Evolutionary conservation across 768 basidiomycete species (phyloP), one percentile per base, ranked within the genome.

Genomic region (Zangia roseola): DNA sequence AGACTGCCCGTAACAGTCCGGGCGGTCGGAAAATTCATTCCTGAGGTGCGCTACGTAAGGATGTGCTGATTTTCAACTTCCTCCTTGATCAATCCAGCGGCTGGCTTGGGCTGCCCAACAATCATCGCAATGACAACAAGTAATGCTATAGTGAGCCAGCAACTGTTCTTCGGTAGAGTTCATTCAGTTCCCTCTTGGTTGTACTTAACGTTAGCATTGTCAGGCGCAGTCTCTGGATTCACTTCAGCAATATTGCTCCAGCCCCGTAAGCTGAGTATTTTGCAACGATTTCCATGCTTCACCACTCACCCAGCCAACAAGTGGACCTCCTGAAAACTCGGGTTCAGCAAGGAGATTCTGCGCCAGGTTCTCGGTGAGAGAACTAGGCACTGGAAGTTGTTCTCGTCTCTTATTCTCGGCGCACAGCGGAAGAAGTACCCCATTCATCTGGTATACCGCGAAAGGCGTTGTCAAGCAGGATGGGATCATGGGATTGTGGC

Each of bases 261-360:
- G 59, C 90, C 90, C 46, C 82, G 88, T 90, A 57, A 69, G 81
- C 61, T 41, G 10, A 21, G 10, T 2, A 26, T 24, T 7, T 2
- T 35, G 16, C 37, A 20, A 19, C 13, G 21, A 4, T 25, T 19
- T 16, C 16, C 10, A 31, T 25, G 23, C 35, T 21, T 40, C 26
- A 34, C 19, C 24, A 42, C 50, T 41, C 6, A 48, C 13, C 17
- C 31, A 16, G 5, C 5, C 16, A 30, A 16, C 16, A 37, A 91
- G 89, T 95, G 55, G 94, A 97, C 71, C 73, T 95, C 20, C 69
- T 97, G 56, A 97, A 97, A 71, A 95, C 94, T n/a, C 79, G 93
- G 40, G 62, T 94, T 56, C 93, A 94, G 64, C 91, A 94, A 68
- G 82, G 83, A 45, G 86, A 88, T 66, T 77, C 77, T 6, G 59